phyloP scores from a whole-genome alignment of 257 asterid genomes.

The Orobanche coerulescens region DNA sequence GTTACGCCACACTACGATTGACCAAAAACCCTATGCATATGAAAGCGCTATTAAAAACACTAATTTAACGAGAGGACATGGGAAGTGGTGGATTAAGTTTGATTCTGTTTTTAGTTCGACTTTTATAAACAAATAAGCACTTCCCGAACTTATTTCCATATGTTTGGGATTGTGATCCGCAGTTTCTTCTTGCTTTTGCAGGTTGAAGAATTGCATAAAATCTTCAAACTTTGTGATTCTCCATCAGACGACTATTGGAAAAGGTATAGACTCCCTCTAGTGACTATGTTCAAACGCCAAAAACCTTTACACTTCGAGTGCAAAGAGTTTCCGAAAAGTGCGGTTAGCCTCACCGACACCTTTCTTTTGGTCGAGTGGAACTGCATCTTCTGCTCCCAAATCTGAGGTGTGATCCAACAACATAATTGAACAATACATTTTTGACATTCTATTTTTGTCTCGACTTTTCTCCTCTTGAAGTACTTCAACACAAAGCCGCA shows the following conservation, averaged over 20 bases:
- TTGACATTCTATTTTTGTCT: not conserved
- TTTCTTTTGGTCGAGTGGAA: conserved; percentile 78
- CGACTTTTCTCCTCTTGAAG: conserved; percentile 26
- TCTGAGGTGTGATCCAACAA: conserved; percentile 45
- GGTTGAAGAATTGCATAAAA: conserved; percentile 94
- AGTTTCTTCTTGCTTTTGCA: conserved; percentile 19
- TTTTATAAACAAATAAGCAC: not conserved
- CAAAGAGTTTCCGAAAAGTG: conserved; percentile 65
- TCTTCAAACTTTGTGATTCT: conserved; percentile 80
- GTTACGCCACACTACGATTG: too few species aligned
- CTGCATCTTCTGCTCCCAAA: conserved; percentile 59
- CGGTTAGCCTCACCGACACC: conserved; percentile 56
- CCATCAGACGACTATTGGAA: conserved; percentile 85
- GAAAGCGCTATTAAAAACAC: too few species aligned
- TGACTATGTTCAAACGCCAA: conserved; percentile 84
- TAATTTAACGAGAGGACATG: too few species aligned
- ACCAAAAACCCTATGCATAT: too few species aligned
- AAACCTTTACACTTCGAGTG: conserved; percentile 71
- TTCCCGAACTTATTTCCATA: not conserved
- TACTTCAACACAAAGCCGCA: conserved; percentile 65
- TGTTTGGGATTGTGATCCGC: not conserved
- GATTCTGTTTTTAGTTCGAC: not conserved
- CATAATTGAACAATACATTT: not conserved
- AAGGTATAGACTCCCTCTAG: conserved; percentile 62
- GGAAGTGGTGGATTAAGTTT: not conserved